phyloP scores from a whole-genome alignment of 2,329 filamentous ascomycete species.

The Pestalotiopsis sp. region DNA sequence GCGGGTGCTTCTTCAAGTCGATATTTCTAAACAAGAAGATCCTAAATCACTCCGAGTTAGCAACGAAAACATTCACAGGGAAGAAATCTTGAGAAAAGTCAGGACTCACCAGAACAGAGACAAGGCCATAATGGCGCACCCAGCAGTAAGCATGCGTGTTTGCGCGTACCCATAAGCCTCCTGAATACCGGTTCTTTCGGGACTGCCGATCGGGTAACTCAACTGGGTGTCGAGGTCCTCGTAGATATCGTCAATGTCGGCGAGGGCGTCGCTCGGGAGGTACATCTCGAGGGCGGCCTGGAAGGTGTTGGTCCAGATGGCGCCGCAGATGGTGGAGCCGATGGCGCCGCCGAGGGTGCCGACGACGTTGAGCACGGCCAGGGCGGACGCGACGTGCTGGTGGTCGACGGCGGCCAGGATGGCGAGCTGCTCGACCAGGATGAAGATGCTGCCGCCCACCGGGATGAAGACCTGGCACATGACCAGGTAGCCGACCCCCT shows the following conservation, averaged over 20 bases:
- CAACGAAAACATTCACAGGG: not conserved
- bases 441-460: constrained; percentile 56
- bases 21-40: not conserved
- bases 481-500: constrained; percentile 51
- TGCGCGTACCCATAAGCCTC: constrained; percentile 58
- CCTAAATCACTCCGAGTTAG: not conserved
- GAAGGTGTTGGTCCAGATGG: constrained; percentile 61
- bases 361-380: constrained; percentile 57
- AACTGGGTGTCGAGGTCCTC: constrained; percentile 47
- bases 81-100: not conserved
- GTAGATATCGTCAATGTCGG: constrained; percentile 50
- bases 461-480: constrained; percentile 58
- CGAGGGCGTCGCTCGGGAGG: constrained; percentile 45
- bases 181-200: constrained; percentile 53
- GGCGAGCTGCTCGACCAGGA: constrained; percentile 58
- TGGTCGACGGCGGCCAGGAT: constrained; percentile 59
- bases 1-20: not conserved
- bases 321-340: constrained; percentile 58
- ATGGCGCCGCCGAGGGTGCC: constrained; percentile 59
- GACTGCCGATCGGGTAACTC: constrained; percentile 50
- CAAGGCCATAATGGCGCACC: not conserved
- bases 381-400: constrained; percentile 54
- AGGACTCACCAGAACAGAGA: not conserved
- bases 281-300: constrained; percentile 47
- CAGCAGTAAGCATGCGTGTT: constrained; percentile 21